Base-by-base conservation (phyloP, 306 rosid genomes). In the Trichosanthes truncata region DNA sequence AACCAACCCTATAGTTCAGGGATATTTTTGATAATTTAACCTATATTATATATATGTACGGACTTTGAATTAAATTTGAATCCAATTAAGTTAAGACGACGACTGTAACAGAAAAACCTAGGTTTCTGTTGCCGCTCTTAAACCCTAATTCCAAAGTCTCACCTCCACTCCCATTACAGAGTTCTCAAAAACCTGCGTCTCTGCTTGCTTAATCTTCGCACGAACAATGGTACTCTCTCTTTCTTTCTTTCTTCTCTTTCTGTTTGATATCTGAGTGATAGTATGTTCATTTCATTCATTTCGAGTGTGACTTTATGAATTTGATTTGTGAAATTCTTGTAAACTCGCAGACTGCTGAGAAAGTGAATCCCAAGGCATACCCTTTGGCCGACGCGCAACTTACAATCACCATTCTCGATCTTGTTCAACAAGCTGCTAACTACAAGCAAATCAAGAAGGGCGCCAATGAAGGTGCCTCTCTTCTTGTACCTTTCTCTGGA, bases 381-480 rank as follows among this genome's bases (percentile, higher is more conserved):
- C 98, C 97, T 18, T 80, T 92, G 91, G 97, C 97, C 0, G 97
- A 94, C 77, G 81, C 97, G 0, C 97, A 94, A 76, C 89, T 94
- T 26, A 77, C 90, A 0, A 89, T 92, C 59, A 92, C 97, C 17
- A 92, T 92, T 4, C 45, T 94, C 75, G 97, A 94, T 51, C 96
- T 94, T 80, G 90, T 92, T 83, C 98, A 94, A 73, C 98, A 94
- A 82, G 96, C 97, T 62, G 84, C 96, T 20, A 91, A 94, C 78
- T 92, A 92, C 80, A 91, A 94, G 87, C 98, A 94, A 83, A 94
- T 94, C 79, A 94, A 94, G 77, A 94, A 94, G 86, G 97, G 97
- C 12, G 98, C 97, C 10, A 94, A 94, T 82, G 95, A 94, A 91
- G 97, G 98, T 94, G 4, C 35, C 1, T n/a, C n/a, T 45, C 14